These are phyloP conservation scores for Rubia yunnanensis DNA, from an alignment of 257 asterid species.

Conservation along the genomic window DNA sequence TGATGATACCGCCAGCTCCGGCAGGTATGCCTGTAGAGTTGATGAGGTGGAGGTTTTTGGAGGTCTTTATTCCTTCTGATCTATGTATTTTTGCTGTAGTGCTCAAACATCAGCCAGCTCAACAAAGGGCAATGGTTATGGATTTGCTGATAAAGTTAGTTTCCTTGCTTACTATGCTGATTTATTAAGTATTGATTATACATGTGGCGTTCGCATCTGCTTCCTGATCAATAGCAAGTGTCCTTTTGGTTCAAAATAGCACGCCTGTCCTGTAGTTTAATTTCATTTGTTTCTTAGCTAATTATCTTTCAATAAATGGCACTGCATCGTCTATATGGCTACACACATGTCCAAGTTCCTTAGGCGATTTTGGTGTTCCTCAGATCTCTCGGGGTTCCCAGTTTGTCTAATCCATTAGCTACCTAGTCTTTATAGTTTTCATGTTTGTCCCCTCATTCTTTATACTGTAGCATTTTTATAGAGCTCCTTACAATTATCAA, in stretches of 20 bases:
- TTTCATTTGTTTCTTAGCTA: neutral
- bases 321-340: neutral
- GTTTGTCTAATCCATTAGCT: neutral
- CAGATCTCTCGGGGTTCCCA: neutral
- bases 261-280: neutral
- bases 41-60: constrained; percentile 14
- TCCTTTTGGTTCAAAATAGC: neutral
- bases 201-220: neutral
- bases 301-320: neutral
- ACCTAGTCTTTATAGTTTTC: neutral
- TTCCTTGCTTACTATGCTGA: constrained; percentile 8
- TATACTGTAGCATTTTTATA: neutral
- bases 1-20: constrained; percentile 43
- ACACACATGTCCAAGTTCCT: neutral
- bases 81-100: constrained; percentile 27
- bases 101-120: constrained; percentile 44
- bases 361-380: neutral
- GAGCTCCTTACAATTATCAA: neutral
- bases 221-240: neutral
- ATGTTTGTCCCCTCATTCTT: neutral
- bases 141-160: constrained; percentile 94
- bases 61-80: constrained; percentile 14
- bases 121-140: constrained; percentile 70
- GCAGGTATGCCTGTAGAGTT: constrained; percentile 43
- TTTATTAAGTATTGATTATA: constrained; percentile 5